Evolutionary conservation across 225 moss, liverwort and hornwort genomes (phyloP).

Genomic region (Pseudisothecium myosuroides): DNA sequence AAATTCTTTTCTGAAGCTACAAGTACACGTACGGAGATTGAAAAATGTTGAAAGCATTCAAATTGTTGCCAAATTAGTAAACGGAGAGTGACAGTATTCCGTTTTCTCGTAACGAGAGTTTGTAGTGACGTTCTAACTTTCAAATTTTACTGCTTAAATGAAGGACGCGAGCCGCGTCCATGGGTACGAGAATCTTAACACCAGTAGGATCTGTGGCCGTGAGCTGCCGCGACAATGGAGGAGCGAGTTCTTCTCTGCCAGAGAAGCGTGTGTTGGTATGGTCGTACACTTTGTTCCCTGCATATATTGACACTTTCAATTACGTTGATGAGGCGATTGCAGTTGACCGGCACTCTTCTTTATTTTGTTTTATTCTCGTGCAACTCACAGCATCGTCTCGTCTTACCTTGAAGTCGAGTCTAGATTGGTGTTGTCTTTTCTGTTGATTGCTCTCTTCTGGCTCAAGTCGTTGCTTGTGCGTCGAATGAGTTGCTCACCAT

Average conservation of each 20-base stretch:
- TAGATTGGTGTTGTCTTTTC: neutral
- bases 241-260: neutral
- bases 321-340: neutral
- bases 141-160: neutral
- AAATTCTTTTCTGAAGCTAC: neutral
- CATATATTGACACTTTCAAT: neutral
- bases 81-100: neutral
- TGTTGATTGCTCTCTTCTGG: neutral
- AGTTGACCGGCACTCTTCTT: neutral
- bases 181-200: neutral
- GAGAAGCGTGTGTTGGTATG: slow-evolving; percentile 25
- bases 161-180: slow-evolving; percentile 6
- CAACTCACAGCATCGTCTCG: neutral
- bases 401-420: neutral
- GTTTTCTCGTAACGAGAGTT: neutral
- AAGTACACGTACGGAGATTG: neutral
- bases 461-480: neutral
- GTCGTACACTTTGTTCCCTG: neutral
- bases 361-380: neutral
- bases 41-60: neutral
- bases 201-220: neutral
- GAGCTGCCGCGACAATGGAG: slow-evolving; percentile 4
- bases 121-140: neutral
- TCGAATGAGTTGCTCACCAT: neutral
- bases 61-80: neutral